Evolutionary conservation across 169 alveolate species (phyloP).

Genomic region (Plasmodium sp.): DNA sequence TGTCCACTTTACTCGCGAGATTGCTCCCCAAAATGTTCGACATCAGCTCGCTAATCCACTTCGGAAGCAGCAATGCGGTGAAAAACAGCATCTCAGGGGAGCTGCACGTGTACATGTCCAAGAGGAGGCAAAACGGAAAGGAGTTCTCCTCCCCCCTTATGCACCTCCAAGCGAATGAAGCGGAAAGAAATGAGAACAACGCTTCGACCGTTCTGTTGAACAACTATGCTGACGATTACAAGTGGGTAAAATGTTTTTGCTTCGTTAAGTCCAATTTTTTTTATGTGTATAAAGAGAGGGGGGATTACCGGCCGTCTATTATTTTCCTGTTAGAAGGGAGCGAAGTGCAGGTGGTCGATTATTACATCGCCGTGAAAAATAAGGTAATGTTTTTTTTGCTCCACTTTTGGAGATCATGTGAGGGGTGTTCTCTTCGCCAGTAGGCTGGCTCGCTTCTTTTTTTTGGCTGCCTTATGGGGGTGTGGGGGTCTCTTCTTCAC

Average conservation of each 20-base stretch:
- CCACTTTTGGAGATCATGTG: background rate
- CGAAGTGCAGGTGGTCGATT: conserved; percentile 25
- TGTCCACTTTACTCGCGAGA: background rate
- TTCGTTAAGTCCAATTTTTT: conserved; percentile 53
- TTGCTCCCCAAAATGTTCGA: conserved; percentile 21
- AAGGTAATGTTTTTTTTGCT: conserved; percentile 8
- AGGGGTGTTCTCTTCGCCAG: background rate
- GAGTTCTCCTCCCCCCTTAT: conserved; percentile 1
- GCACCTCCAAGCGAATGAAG: background rate
- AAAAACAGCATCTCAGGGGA: conserved; percentile 23
- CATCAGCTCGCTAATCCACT: conserved; percentile 29
- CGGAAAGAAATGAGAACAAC: background rate
- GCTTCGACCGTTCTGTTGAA: background rate
- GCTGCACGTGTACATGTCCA: conserved; percentile 29
- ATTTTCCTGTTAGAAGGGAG: conserved; percentile 41
- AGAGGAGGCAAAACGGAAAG: conserved; percentile 19
- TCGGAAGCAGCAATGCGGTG: conserved; percentile 18
- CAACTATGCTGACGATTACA: background rate
- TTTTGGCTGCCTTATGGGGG: too few species aligned
- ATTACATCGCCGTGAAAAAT: conserved; percentile 46
- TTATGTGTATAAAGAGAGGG: conserved; percentile 33
- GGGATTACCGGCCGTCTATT: conserved; percentile 24
- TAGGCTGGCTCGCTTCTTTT: too few species aligned
- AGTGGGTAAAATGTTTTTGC: conserved; percentile 45
- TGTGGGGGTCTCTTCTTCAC: background rate